Conservation (phyloP, 2,329 filamentous ascomycete genomes). For the Karstenula rhodostoma region DNA sequence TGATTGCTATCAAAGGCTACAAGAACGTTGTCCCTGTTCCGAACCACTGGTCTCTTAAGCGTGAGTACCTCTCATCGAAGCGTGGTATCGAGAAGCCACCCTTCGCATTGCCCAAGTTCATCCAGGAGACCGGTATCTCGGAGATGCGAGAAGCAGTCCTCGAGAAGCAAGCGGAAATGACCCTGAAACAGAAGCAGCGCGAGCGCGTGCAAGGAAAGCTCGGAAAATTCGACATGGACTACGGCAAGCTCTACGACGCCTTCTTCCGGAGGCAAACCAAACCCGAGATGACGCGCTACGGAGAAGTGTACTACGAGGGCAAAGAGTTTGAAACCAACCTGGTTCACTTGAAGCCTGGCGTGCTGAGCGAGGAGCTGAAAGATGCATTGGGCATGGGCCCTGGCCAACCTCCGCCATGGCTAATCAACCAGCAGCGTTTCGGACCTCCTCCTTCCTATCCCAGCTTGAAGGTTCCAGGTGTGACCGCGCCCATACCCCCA, state of each 20-base stretch:
- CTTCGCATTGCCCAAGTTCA: constrained; percentile 93
- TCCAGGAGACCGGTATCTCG: constrained; percentile 94
- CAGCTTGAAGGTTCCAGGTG: constrained; percentile 89
- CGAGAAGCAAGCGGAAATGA: constrained; percentile 93
- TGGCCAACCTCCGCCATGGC: constrained; percentile 92
- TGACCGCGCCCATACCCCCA: constrained; percentile 90
- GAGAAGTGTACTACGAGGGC: constrained; percentile 99
- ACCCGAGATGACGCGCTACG: constrained; percentile 89
- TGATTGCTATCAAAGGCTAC: constrained; percentile 94
- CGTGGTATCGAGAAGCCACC: constrained; percentile 94
- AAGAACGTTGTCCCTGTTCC: constrained; percentile 96
- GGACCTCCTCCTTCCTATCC: constrained; percentile 95
- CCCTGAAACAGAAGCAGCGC: constrained; percentile 92
- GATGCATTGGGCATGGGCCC: constrained; percentile 94
- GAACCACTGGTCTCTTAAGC: constrained; percentile 91
- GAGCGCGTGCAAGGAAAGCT: constrained; percentile 95
- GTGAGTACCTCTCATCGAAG: constrained; percentile 97
- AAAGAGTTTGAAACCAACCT: constrained; percentile 98
- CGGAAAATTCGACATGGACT: constrained; percentile 97
- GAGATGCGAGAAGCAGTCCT: constrained; percentile 98
- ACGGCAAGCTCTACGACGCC: constrained; percentile 96
- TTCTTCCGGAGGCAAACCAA: constrained; percentile 99
- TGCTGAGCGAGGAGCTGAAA: constrained; percentile 86
- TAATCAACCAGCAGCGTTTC: constrained; percentile 95
- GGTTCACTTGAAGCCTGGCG: constrained; percentile 86